A percentile compares a stretch with the other conserved stretches of the same genome.
These are phyloP conservation scores for Aspergillus latus DNA, from an alignment of 2,329 filamentous ascomycete species.

Conservation along the genomic window DNA sequence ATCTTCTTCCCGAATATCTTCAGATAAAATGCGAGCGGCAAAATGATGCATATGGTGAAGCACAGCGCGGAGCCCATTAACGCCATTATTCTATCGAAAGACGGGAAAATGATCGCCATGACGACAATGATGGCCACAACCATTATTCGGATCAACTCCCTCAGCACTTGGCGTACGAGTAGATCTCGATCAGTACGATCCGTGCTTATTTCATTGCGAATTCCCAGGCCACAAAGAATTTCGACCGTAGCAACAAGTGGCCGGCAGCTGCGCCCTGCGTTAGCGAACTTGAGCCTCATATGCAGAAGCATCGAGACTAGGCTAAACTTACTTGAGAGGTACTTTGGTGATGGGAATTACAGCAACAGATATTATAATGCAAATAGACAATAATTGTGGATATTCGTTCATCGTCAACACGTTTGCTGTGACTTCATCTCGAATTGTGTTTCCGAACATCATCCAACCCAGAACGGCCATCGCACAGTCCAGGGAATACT, in stretches of 20 bases:
- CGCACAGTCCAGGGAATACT: slow-evolving; percentile 76
- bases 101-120: slow-evolving; percentile 72
- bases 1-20: slow-evolving; percentile 82
- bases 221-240: slow-evolving; percentile 72
- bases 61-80: slow-evolving; percentile 87
- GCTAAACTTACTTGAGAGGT: slow-evolving; percentile 66
- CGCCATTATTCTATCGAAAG: slow-evolving; percentile 87
- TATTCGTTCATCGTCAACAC: slow-evolving; percentile 75
- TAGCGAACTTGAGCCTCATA: slow-evolving; percentile 15
- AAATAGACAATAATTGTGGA: slow-evolving; percentile 68
- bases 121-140: slow-evolving; percentile 71
- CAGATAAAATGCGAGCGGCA: slow-evolving; percentile 85
- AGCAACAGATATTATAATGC: slow-evolving; percentile 82
- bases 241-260: slow-evolving; percentile 86
- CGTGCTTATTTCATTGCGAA: slow-evolving; percentile 39
- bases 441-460: slow-evolving; percentile 92
- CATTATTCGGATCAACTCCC: slow-evolving; percentile 62
- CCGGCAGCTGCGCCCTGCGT: slow-evolving; percentile 56
- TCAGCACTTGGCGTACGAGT: slow-evolving; percentile 59
- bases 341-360: slow-evolving; percentile 95
- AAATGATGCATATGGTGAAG: slow-evolving; percentile 89
- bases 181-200: slow-evolving; percentile 33
- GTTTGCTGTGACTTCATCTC: slow-evolving; percentile 87
- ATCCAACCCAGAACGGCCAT: slow-evolving; percentile 82
- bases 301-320: background rate